These are phyloP conservation scores for Botrytis hyacinthi DNA, from an alignment of 2,329 filamentous ascomycete species.

Conservation along the genomic window DNA sequence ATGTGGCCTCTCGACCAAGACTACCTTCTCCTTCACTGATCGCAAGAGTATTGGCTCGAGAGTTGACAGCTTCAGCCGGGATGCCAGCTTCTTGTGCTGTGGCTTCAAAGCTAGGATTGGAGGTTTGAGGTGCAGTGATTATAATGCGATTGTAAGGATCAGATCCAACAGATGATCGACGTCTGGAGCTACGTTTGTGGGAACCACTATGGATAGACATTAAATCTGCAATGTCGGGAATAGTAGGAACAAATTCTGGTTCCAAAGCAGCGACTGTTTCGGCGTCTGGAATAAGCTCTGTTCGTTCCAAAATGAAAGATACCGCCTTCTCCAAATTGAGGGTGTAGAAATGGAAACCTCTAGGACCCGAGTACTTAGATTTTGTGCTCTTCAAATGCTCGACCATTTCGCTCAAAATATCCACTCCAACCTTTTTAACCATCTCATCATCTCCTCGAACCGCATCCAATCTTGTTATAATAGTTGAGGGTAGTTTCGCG, in stretches of 20 bases:
- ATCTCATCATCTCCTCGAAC: slow-evolving; percentile 78
- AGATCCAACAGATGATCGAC: slow-evolving; percentile 64
- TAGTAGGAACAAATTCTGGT: slow-evolving; percentile 45
- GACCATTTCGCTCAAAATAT: slow-evolving; percentile 81
- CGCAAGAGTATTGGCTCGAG: slow-evolving; percentile 78
- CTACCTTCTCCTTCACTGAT: slow-evolving; percentile 92
- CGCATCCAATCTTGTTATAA: slow-evolving; percentile 67
- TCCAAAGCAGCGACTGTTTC: slow-evolving; percentile 41
- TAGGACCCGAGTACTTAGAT: slow-evolving; percentile 56
- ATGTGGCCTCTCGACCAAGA: slow-evolving; percentile 89
- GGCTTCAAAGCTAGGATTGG: slow-evolving; percentile 65
- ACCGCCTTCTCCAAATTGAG: slow-evolving; percentile 95
- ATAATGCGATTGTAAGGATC: slow-evolving; percentile 87
- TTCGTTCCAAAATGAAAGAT: slow-evolving; percentile 84
- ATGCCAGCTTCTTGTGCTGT: slow-evolving; percentile 74
- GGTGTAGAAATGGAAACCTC: slow-evolving; percentile 96
- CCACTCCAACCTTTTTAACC: slow-evolving; percentile 76
- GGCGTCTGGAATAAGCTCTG: slow-evolving; percentile 71
- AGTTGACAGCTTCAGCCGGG: slow-evolving; percentile 71
- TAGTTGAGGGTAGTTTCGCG: slow-evolving; percentile 70
- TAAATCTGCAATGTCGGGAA: slow-evolving; percentile 22
- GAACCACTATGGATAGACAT: slow-evolving; percentile 34
- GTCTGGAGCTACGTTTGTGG: slow-evolving; percentile 23
- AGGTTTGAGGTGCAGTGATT: slow-evolving; percentile 62
- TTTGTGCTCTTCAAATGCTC: slow-evolving; percentile 67